Evolutionary conservation across 2,329 filamentous ascomycete genomes (phyloP).

Genomic region (Cercospora beticola): DNA sequence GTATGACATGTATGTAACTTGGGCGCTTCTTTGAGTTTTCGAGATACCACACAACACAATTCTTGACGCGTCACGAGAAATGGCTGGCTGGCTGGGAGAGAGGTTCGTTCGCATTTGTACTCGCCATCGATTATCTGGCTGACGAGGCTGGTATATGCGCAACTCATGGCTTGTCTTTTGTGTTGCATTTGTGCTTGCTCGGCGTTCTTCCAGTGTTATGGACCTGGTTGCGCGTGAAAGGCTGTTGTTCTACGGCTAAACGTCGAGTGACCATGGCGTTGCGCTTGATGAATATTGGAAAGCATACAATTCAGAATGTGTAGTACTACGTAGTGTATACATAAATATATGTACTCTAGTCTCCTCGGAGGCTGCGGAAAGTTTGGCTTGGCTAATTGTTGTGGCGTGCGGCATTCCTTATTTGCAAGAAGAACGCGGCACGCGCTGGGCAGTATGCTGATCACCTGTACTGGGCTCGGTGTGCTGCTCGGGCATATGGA

Average conservation of each 20-base stretch:
- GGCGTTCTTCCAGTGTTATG: background rate
- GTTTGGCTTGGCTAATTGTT: background rate
- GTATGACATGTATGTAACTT: background rate
- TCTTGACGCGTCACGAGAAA: background rate
- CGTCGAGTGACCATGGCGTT: background rate
- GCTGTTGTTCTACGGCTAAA: too few species aligned
- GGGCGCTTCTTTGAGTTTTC: background rate
- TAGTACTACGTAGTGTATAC: background rate
- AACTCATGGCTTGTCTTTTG: background rate
- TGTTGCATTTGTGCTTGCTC: background rate
- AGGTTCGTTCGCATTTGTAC: background rate
- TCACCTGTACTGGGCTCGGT: background rate
- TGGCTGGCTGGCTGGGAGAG: background rate
- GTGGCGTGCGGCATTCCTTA: background rate
- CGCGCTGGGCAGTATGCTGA: background rate
- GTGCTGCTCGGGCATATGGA: background rate
- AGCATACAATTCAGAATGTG: background rate
- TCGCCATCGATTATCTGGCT: background rate
- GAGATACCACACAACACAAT: slow-evolving; percentile 9
- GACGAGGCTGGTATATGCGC: background rate
- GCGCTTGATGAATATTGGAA: background rate
- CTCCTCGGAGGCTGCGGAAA: background rate
- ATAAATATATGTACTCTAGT: background rate
- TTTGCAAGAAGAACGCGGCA: background rate
- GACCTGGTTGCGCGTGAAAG: background rate